Evolutionary conservation across 2,329 filamentous ascomycete genomes (phyloP), one percentile per base, ranked within the genome.

Genomic region (Aaosphaeria pasadenensis): DNA sequence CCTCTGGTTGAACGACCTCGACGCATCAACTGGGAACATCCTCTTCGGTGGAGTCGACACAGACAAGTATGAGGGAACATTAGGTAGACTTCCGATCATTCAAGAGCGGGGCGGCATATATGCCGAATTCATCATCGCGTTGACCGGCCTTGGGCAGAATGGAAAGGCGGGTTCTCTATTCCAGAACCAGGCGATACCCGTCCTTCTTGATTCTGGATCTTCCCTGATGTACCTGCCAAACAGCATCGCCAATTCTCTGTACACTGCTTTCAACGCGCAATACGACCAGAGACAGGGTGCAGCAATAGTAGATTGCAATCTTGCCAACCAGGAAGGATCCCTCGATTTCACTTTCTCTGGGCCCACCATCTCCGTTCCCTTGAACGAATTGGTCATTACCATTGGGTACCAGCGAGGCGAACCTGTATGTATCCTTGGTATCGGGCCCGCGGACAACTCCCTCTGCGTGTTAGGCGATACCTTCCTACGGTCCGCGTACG

Each of bases 41-140:
- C 74, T 92, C 1, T 94, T 92, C 56, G 89, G 89, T 36, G 89
- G 87, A n/a, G 83, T 91, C 49, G 88, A 92, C 64, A 88, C 82
- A 0, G 80, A 78, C 50, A 91, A 91, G 64, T 94, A 84, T 69
- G 65, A 75, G 0, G 88, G 87, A 42, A 67, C 80, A 2, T 75
- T 91, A 31, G 76, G 77, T 41, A 80, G 77, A 5, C 74, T 91
- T 30, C 76, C 85, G 11, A 75, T 90, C 51, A 73, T 83, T 57
- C 64, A 76, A 45, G 65, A 72, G 38, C 51, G 64, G 6, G 69
- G 69, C 24, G 69, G 69, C 24, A 53, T 74, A 44, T 81, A 83
- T 36, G 80, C 83, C 4, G 74, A 76, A 48, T 75, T 77, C 57
- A 67, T 78, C 63, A 77, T 82, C 42, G 77, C 75, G 2, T 58